Evolutionary conservation across 495 filamentous ascomycete species (phyloP).

Genomic region (Immersiella caudata): DNA sequence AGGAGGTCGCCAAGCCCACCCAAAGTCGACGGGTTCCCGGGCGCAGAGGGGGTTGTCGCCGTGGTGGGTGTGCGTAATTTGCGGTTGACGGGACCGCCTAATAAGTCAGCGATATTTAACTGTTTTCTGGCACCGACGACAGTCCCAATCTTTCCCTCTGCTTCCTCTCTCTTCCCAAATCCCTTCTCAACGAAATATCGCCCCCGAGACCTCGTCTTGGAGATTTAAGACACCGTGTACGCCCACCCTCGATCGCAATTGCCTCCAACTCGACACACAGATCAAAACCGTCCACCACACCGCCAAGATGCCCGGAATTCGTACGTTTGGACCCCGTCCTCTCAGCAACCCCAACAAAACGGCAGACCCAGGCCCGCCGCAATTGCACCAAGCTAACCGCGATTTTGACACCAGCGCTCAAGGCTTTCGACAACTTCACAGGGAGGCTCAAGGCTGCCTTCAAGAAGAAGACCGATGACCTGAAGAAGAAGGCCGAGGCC

Average conservation of each 20-base stretch:
- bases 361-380: too few relatives aligned
- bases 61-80: constrained; percentile 14
- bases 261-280: neutral
- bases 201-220: neutral
- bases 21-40: neutral
- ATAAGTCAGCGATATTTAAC: constrained; percentile 10
- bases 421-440: constrained; percentile 39
- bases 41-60: neutral
- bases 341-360: too few relatives aligned
- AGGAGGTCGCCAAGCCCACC: neutral
- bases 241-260: neutral
- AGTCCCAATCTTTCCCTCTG: neutral
- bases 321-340: constrained; percentile 22
- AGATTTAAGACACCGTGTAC: neutral
- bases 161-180: neutral
- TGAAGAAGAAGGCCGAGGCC: constrained; percentile 14
- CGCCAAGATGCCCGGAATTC: constrained; percentile 38
- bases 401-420: constrained; percentile 26
- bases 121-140: constrained; percentile 12
- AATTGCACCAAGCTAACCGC: neutral
- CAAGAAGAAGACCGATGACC: constrained; percentile 29
- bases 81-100: neutral
- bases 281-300: neutral
- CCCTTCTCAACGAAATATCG: neutral
- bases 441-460: constrained; percentile 43